Base-by-base conservation (phyloP, 441 rosid genomes). In the Daphne laureola region DNA sequence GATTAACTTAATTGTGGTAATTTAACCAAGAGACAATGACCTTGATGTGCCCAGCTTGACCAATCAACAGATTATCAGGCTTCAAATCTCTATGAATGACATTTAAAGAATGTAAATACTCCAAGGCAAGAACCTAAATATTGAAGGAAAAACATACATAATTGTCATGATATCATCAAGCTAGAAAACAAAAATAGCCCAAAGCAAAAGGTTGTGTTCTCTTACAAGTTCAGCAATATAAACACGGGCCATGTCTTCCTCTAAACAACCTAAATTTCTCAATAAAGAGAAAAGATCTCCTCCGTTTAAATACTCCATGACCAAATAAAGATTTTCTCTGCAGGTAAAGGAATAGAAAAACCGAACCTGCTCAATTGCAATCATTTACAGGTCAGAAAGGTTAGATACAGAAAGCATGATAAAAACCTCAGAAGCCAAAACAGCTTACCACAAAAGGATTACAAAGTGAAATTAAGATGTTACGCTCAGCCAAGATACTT, bases 221-320 rank as follows among this genome's bases (percentile, higher is more conserved):
- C 96, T 86, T 82, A 90, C 99, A 74, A 94, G 73, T 90, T 90
- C 99, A 63, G 99, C 99, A 68, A 90, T 74, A 50, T 90, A 94
- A 45, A 90, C 69, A 12, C 86, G 92, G 51, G 82, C 96, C 96
- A 90, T 87, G 61, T 87, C 94, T 73, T 90, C 90, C 31, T 94
- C 98, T 55, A 94, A 77, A 86, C 96, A 90, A 43, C 99, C 96
- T 53, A 94, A 77, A 65, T 81, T 87, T 77, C 83, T 81, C 78
- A 94, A 71, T 52, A 94, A 61, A 57, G 98, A 94, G 81, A 71
- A 90, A 41, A 94, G 96, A 70, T 94, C 99, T 67, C 99, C 99
- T 5, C 96, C 98, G 67, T 94, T 94, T 72, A 90, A 73, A 69
- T 90, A 90, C 80, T 94, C 99, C 99, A 94, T 94, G 49, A 94